These are phyloP conservation scores for Aspergillus puulaauensis DNA, from an alignment of 2,329 filamentous ascomycete genomes.

Conservation along the genomic window DNA sequence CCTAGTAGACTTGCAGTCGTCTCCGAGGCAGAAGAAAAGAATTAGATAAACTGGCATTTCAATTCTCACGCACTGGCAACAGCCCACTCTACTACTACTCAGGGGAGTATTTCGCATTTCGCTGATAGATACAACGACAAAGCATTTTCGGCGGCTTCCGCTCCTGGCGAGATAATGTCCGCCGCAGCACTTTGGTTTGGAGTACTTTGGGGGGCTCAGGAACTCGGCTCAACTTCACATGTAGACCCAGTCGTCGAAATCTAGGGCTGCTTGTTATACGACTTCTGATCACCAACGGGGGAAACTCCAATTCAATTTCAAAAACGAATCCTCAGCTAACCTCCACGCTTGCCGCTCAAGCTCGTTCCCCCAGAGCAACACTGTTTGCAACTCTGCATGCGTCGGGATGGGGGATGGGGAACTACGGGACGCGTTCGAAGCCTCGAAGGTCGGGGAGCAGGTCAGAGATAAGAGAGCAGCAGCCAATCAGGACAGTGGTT, in stretches of 20 bases:
- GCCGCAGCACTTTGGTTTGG: not conserved
- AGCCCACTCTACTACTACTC: not conserved
- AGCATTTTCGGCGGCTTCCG: conserved; percentile 18
- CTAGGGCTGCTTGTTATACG: not conserved
- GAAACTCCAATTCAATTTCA: not conserved
- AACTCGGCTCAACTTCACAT: conserved; percentile 4
- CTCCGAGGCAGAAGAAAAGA: not conserved
- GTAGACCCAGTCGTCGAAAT: not conserved
- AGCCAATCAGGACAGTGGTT: conserved; percentile 30
- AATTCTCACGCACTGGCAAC: too few species aligned
- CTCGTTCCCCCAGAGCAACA: not conserved
- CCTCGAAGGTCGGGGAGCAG: conserved; percentile 5
- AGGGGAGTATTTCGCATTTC: not conserved
- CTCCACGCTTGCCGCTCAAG: not conserved
- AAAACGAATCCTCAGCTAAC: not conserved
- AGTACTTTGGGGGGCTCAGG: not conserved
- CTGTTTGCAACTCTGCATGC: not conserved
- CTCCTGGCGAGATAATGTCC: conserved; percentile 13
- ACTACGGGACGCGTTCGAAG: not conserved
- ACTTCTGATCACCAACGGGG: not conserved
- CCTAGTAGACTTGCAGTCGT: not conserved
- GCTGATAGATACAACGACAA: not conserved
- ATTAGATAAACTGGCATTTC: not conserved
- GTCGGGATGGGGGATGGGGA: too few species aligned
- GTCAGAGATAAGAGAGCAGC: conserved; percentile 29